Conservation (phyloP, 257 asterid species). For the Ilex aquifolium region DNA sequence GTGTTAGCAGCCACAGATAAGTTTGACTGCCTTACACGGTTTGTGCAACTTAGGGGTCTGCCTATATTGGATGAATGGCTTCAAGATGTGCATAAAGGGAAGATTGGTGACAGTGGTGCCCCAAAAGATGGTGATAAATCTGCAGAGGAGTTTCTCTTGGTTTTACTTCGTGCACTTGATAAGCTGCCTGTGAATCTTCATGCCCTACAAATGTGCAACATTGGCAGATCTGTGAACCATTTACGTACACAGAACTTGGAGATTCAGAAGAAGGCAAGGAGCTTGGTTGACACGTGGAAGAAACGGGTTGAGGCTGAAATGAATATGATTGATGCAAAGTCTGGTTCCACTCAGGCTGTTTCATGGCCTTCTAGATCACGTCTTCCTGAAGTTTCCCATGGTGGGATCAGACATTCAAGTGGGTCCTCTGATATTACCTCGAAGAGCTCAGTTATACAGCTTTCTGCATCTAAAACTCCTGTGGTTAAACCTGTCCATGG, state of each 20-base stretch:
- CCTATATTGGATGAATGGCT: conserved; percentile 88
- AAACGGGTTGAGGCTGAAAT: conserved; percentile 95
- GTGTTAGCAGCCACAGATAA: conserved; percentile 77
- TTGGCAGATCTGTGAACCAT: conserved; percentile 91
- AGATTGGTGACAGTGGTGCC: conserved; percentile 39
- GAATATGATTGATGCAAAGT: conserved; percentile 56
- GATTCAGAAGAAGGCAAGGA: conserved; percentile 78
- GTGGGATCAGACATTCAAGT: conserved; percentile 40
- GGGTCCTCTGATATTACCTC: conserved; percentile 52
- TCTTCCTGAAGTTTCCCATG: conserved; percentile 56
- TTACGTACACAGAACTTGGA: conserved; percentile 72
- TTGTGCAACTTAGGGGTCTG: conserved; percentile 72
- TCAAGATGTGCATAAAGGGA: conserved; percentile 79
- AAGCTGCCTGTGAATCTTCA: conserved; percentile 86
- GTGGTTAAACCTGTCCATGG: conserved; percentile 49
- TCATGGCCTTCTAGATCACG: conserved; percentile 72
- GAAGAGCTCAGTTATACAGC: conserved; percentile 51
- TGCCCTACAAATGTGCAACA: conserved; percentile 83
- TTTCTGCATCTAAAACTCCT: conserved; percentile 47
- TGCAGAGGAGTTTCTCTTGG: conserved; percentile 73
- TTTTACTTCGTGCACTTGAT: conserved; percentile 82
- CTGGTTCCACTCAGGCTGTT: conserved; percentile 45
- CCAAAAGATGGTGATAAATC: conserved; percentile 53
- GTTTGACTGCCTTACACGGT: conserved; percentile 65
- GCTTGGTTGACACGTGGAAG: conserved; percentile 92